Percentiles rank a stretch among this genome's conserved stretches.
Evolutionary conservation across 139 green algal genomes (phyloP).

Genomic region (Chlorella sp.): DNA sequence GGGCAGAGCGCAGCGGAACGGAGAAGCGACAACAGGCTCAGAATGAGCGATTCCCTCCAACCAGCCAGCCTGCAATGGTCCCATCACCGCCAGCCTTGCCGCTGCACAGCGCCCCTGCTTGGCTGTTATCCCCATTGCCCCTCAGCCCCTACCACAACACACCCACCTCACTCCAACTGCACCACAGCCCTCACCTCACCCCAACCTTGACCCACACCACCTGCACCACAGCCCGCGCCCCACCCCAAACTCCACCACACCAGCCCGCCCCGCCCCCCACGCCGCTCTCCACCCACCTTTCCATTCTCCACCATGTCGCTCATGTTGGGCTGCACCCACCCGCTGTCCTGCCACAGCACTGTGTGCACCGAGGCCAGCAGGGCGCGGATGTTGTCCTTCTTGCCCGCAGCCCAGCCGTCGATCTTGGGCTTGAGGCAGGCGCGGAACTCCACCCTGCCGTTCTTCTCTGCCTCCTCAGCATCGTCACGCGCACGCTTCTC

Average conservation of each 20-base stretch:
- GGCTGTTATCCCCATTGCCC: too few relatives aligned
- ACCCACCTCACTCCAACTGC: too few relatives aligned
- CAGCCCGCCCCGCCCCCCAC: not conserved
- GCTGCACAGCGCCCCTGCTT: too few relatives aligned
- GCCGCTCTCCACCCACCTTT: constrained; percentile 15
- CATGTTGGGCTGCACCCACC: constrained; percentile 82
- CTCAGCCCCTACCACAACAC: not conserved
- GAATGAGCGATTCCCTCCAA: too few relatives aligned
- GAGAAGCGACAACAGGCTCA: too few relatives aligned
- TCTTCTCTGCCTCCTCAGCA: constrained; percentile 53
- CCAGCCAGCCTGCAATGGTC: too few relatives aligned
- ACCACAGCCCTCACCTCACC: too few relatives aligned
- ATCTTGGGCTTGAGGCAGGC: constrained; percentile 66
- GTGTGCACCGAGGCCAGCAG: constrained; percentile 86
- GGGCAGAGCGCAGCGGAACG: too few relatives aligned
- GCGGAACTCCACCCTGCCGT: constrained; percentile 69
- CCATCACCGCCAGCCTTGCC: too few relatives aligned
- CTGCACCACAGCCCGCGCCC: not conserved
- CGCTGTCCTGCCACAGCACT: constrained; percentile 88
- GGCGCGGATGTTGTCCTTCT: constrained; percentile 89
- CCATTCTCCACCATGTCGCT: constrained; percentile 83
- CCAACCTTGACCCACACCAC: not conserved
- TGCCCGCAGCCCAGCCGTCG: constrained; percentile 66
- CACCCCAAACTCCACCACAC: not conserved
- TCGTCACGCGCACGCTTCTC: constrained; percentile 56